Evolutionary conservation across 495 filamentous ascomycete genomes (phyloP).

Genomic region (Neurospora terricola): DNA sequence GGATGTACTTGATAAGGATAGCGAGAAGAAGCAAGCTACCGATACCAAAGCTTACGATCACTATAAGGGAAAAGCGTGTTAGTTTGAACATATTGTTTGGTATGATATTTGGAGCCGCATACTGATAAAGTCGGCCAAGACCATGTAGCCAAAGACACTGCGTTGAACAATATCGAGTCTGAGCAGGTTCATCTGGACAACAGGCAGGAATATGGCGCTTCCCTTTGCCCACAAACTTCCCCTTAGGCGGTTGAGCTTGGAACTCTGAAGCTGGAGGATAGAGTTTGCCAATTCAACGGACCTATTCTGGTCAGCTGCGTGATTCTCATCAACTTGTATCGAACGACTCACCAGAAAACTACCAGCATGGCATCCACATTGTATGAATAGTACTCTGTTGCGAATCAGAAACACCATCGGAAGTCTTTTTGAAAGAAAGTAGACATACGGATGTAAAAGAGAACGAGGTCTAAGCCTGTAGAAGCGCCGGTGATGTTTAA

Average conservation of each 20-base stretch:
- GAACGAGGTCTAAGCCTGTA: conserved; percentile 30
- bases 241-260: conserved; percentile 14
- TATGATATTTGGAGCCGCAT: conserved; percentile 3
- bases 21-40: conserved; percentile 31
- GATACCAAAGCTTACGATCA: conserved; percentile 29
- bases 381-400: conserved; percentile 38
- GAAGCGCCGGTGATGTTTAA: conserved; percentile 37
- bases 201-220: conserved; percentile 25
- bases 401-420: not conserved
- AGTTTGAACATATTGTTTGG: not conserved
- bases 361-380: conserved; percentile 38
- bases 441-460: conserved; percentile 38
- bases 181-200: conserved; percentile 27
- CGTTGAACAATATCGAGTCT: conserved; percentile 17
- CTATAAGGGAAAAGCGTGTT: conserved; percentile 13
- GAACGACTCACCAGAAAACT: conserved; percentile 29
- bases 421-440: not conserved
- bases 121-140: conserved; percentile 34
- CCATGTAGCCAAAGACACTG: conserved; percentile 24
- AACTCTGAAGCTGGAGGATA: conserved; percentile 22
- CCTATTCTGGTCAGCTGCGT: conserved; percentile 13
- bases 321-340: not conserved
- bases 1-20: conserved; percentile 37
- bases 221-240: conserved; percentile 26
- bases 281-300: conserved; percentile 29